phyloP scores from a whole-genome alignment of 2,329 filamentous ascomycete genomes.

The Claviceps sp. region DNA sequence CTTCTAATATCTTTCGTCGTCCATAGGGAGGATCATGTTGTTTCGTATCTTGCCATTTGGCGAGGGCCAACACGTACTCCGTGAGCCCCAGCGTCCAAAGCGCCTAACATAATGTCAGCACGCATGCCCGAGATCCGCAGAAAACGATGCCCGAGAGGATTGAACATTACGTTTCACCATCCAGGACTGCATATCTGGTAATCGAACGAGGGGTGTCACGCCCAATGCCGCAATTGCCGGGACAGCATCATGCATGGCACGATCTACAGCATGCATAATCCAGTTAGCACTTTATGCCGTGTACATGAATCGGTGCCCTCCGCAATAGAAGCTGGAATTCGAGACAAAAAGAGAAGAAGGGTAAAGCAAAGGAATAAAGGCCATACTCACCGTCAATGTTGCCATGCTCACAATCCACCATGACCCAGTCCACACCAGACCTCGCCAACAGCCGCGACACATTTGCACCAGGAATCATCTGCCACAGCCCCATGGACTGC shows the following conservation, averaged over 20 bases:
- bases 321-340: no score
- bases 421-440: constrained; percentile 51
- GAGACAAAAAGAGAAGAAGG: neutral
- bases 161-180: constrained; percentile 28
- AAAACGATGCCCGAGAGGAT: neutral
- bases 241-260: constrained; percentile 39
- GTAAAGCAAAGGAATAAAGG: neutral
- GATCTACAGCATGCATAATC: constrained; percentile 18
- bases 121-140: neutral
- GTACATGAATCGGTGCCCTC: neutral
- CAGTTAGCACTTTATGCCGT: neutral
- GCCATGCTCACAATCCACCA: constrained; percentile 44
- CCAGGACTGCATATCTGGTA: constrained; percentile 36
- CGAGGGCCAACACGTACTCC: constrained; percentile 24
- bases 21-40: no score
- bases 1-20: no score
- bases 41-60: neutral
- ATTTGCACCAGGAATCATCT: constrained; percentile 48
- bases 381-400: constrained; percentile 29
- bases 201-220: constrained; percentile 30
- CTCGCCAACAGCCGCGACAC: constrained; percentile 46
- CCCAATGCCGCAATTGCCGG: constrained; percentile 36
- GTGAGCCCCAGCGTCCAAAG: constrained; percentile 37
- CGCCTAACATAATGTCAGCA: constrained; percentile 16
- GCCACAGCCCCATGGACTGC: constrained; percentile 45